Evolutionary conservation across 768 basidiomycete species (phyloP).

Genomic region (Porphyrellus cyaneotinctus): DNA sequence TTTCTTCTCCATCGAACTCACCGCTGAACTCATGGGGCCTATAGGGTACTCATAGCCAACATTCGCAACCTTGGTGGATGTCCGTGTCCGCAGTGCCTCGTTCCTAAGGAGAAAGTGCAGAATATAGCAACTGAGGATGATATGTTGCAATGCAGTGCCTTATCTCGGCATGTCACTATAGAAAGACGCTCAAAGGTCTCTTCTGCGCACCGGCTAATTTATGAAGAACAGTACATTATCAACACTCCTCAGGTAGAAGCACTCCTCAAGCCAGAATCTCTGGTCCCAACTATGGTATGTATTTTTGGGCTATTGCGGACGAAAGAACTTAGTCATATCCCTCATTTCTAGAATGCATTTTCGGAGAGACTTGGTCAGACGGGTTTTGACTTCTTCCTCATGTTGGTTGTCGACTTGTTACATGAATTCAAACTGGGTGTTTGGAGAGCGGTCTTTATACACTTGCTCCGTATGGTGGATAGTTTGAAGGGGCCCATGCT

Average conservation of each 20-base stretch:
- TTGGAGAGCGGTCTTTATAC: not conserved
- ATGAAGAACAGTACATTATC: not conserved
- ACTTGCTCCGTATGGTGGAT: not conserved
- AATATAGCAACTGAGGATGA: not conserved
- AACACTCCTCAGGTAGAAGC: not conserved
- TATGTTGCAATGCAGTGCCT: not conserved
- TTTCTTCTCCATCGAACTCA: too few species aligned
- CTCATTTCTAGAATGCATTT: not conserved
- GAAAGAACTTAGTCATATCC: too few species aligned
- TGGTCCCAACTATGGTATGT: not conserved
- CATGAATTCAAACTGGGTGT: too few species aligned
- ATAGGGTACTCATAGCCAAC: not conserved
- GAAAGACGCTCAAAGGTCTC: not conserved
- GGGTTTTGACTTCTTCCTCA: not conserved
- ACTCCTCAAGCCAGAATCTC: not conserved
- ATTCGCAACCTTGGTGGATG: not conserved
- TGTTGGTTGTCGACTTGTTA: not conserved
- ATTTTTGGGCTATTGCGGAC: not conserved
- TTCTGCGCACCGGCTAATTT: not conserved
- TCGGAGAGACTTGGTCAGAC: not conserved
- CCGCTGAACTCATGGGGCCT: too few species aligned
- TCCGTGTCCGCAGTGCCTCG: not conserved
- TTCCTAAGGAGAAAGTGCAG: not conserved
- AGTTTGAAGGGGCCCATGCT: not conserved
- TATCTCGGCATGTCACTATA: not conserved